Conservation (phyloP, 352 stramenopile genomes). For the Pythium sukuiense region DNA sequence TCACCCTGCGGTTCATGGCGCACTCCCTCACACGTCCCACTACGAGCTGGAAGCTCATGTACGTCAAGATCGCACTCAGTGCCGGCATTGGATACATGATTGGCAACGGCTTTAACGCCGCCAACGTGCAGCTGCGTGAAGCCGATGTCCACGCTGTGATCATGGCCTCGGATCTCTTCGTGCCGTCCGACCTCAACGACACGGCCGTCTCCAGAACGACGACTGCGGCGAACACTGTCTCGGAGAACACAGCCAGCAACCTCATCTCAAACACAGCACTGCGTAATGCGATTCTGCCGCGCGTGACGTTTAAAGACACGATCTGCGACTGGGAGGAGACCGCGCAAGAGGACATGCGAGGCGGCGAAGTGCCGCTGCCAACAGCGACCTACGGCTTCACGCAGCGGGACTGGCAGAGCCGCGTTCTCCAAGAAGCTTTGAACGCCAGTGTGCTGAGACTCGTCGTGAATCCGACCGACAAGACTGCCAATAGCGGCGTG, state of each 20-base stretch:
- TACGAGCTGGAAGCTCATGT: neutral
- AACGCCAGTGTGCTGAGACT: neutral
- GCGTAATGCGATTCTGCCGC: conserved; percentile 1
- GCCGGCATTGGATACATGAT: conserved; percentile 5
- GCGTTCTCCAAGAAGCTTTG: conserved; percentile 1
- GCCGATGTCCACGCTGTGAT: conserved; percentile 1
- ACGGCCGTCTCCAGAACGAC: neutral
- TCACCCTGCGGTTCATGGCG: conserved; percentile 7
- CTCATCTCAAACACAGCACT: conserved; percentile 9
- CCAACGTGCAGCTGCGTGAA: conserved; percentile 7
- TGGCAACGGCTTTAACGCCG: conserved; percentile 1
- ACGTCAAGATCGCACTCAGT: neutral
- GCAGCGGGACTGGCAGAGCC: conserved; percentile 12
- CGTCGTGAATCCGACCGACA: neutral
- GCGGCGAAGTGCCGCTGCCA: neutral
- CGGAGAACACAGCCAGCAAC: neutral
- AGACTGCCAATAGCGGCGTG: neutral
- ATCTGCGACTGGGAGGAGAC: neutral
- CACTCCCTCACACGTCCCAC: neutral
- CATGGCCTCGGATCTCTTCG: conserved; percentile 4
- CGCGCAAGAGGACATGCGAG: neutral
- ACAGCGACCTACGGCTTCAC: conserved; percentile 2
- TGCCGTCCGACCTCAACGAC: neutral
- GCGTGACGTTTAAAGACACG: neutral
- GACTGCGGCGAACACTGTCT: neutral